Percentiles rank a stretch among this genome's conserved stretches.
phyloP scores from a whole-genome alignment of 371 early-diverging fungal species.

The Sporodiniella umbellata region DNA sequence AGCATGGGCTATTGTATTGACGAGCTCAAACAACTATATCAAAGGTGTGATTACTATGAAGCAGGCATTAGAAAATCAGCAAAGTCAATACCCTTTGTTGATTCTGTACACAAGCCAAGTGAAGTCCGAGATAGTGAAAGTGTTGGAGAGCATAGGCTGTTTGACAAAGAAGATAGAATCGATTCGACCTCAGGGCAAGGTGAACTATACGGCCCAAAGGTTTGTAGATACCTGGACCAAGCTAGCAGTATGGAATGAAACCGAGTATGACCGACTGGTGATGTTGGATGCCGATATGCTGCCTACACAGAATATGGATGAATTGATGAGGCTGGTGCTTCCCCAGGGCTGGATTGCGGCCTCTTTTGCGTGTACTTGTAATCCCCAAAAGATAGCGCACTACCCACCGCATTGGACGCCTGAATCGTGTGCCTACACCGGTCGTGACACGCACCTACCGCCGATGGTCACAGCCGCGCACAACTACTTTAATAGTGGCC shows the following conservation, averaged over 20 bases:
- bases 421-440: slow-evolving; percentile 43
- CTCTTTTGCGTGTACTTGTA: slow-evolving; percentile 50
- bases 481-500: slow-evolving; percentile 54
- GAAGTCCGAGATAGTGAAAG: slow-evolving; percentile 29
- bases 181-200: slow-evolving; percentile 75
- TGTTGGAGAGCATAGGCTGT: slow-evolving; percentile 60
- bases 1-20: slow-evolving; percentile 70
- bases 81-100: slow-evolving; percentile 65
- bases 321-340: slow-evolving; percentile 43
- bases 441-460: slow-evolving; percentile 1
- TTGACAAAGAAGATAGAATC: slow-evolving; percentile 60
- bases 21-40: slow-evolving; percentile 68
- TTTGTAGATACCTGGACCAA: slow-evolving; percentile 77
- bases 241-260: slow-evolving; percentile 75
- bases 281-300: slow-evolving; percentile 89
- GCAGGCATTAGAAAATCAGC: slow-evolving; percentile 63
- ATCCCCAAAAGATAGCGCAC: slow-evolving; percentile 30
- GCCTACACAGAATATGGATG: slow-evolving; percentile 76
- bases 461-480: background rate
- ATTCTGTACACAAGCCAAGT: slow-evolving; percentile 66
- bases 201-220: slow-evolving; percentile 35
- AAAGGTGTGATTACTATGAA: slow-evolving; percentile 79
- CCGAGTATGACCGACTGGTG: slow-evolving; percentile 60
- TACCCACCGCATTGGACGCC: slow-evolving; percentile 49
- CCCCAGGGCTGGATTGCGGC: slow-evolving; percentile 38